Base-by-base conservation (phyloP, 2,329 filamentous ascomycete genomes). In the Dothistroma septosporum region DNA sequence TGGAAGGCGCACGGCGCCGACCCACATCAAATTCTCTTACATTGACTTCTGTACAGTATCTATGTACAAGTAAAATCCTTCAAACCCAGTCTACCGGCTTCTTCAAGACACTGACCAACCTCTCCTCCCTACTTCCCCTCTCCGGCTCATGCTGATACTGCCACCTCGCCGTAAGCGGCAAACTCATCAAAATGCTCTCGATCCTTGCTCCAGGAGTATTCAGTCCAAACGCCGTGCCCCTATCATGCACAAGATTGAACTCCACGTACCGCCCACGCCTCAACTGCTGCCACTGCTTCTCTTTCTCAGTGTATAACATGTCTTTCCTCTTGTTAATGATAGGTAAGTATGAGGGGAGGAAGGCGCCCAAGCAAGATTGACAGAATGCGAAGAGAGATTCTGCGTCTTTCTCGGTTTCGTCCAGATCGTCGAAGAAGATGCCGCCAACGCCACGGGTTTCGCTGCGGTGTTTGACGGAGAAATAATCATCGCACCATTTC, bases 371-470 rank as follows among this genome's bases (percentile, higher is more conserved):
- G 70, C 90, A 91, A 72, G 92, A 90, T 72, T 92, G 89, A 58
- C 92, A 85, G 69, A 97, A 97, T 16, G 89, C 86, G 74, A 99
- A 97, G 0, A 92, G 84, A 67, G 92, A 90, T 74, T 97, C 92
- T 68, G 90, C 87, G 71, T 94, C 90, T 63, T 92, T 91, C 70
- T 93, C 89, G 1, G 85, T 84, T 70, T 90, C 89, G 74, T 99
- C 94, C 14, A 99, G 82, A 74, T 99, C 94, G 76, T 99, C 94
- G 72, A 99, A 99, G 84, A 99, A 99, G 76, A 99, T 97, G 57
- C 94, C 94, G 57, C 94, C 94, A 35, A 99, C 79, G 59, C 94
- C 94, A 53, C 94, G 88, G 52, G 86, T 82, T 79, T 99, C 94
- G 61, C 85, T 85, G 52, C 94, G 87, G 79, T 99, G 94, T 75